Percentiles rank a stretch among this genome's conserved stretches.
phyloP scores from a whole-genome alignment of 2,329 filamentous ascomycete species.

The Colletotrichum graminicola region DNA sequence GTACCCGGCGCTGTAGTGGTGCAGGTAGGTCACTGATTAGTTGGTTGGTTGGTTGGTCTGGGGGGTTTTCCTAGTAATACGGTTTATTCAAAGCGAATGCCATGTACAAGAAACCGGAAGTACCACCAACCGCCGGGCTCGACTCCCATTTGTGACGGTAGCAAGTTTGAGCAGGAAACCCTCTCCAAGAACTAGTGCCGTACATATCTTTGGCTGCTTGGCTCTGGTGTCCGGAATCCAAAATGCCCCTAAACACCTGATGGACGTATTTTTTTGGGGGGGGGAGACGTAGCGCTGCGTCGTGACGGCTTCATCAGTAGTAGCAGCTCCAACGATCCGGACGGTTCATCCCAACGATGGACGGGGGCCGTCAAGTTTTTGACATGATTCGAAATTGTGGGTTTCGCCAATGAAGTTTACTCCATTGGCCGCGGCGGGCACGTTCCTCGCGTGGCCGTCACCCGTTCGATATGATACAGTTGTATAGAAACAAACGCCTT shows the following conservation, averaged over 20 bases:
- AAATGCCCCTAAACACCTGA: not conserved
- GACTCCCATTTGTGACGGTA: not conserved
- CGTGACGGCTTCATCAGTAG: not conserved
- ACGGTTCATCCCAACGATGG: not conserved
- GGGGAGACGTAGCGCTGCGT: not conserved
- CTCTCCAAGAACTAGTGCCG: not conserved
- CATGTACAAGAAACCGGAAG: not conserved
- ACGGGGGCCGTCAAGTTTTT: not conserved
- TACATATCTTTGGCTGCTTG: not conserved
- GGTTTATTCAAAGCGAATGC: not conserved
- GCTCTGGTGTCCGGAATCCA: not conserved
- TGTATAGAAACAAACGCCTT: conserved; percentile 35
- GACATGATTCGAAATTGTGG: not conserved
- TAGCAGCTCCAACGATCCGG: not conserved
- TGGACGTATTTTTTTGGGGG: too few relatives aligned
- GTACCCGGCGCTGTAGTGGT: conserved; percentile 58
- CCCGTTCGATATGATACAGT: conserved; percentile 35
- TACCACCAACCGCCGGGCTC: not conserved
- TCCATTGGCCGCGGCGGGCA: conserved; percentile 23
- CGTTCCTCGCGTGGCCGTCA: conserved; percentile 12
- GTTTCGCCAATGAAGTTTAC: conserved; percentile 12
- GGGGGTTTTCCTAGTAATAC: not conserved
- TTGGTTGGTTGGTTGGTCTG: too few relatives aligned
- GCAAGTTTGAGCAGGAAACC: not conserved
- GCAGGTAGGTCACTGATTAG: too few relatives aligned